Evolutionary conservation across 768 basidiomycete species (phyloP), one percentile per base, ranked within the genome.

Genomic region (Tricholoma saponaceum): DNA sequence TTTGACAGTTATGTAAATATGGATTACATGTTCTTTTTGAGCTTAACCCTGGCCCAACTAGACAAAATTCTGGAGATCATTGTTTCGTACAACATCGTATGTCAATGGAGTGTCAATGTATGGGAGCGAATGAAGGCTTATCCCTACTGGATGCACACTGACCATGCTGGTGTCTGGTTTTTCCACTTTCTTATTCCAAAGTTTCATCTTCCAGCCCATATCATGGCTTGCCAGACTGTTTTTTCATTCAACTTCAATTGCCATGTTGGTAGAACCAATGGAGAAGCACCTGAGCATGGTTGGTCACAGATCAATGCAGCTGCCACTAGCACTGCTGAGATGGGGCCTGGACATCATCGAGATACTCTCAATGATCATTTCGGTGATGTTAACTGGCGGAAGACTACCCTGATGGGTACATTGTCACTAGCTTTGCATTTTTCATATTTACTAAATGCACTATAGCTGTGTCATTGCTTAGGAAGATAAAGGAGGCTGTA

Each of bases 331-430:
- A 72, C 70, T 6, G 52, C 59, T 18, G 72, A 72, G 58, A 75
- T 76, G 74, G 72, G 70, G 12, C 66, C 68, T 6, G 70, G 69
- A 3, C 59, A 62, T 7, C 54, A 68, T 12, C 60, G 58, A 2
- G 68, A 70, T 25, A 60, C 41, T 0, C 23, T 73, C 4, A 64
- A 70, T 44, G 63, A 65, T 33, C 66, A 69, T 28, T 71, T 64
- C 49, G 58, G 58, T 20, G 44, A 46, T 46, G 23, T 14, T 4
- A 46, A 46, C 44, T 46, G 44, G 44, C 6, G 23, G 13, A 46
- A 25, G 44, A 46, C 51, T n/a, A 51, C 51, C 7, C 18, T 1
- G 18, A 51, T 32, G 51, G 51, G 51, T 32, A 51, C 16, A 25
- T 51, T 9, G 14, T 30, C n/a, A 30, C 32, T n/a, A 51, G 6